Conservation (phyloP, 352 stramenopile genomes). For the Phytophthora palmivora region DNA sequence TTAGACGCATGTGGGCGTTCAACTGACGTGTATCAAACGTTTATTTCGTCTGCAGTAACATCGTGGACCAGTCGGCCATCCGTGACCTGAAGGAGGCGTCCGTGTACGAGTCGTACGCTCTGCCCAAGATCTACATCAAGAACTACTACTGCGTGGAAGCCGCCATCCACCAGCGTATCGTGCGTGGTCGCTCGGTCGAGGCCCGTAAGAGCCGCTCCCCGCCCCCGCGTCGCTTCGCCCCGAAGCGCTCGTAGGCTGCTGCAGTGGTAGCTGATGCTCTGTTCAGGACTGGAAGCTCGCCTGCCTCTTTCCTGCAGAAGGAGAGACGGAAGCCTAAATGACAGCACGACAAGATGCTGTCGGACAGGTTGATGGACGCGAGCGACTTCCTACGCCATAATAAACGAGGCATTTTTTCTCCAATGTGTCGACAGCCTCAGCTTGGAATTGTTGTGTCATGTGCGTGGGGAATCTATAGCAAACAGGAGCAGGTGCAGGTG, state of each 20-base stretch:
- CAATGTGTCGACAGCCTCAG: constrained; percentile 38
- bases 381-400: constrained; percentile 38
- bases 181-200: constrained; percentile 95
- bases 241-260: constrained; percentile 70
- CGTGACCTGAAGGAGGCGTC: constrained; percentile 98
- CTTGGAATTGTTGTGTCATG: constrained; percentile 16
- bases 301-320: neutral
- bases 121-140: constrained; percentile 99
- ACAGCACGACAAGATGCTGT: constrained; percentile 9
- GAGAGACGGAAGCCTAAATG: constrained; percentile 3
- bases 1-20: too few relatives aligned
- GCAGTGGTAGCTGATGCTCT: constrained; percentile 35
- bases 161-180: constrained; percentile 99
- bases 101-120: constrained; percentile 98
- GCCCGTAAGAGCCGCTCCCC: constrained; percentile 94
- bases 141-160: constrained; percentile 99
- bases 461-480: neutral
- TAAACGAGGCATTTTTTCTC: constrained; percentile 60
- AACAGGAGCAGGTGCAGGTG: constrained; percentile 7
- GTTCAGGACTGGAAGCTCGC: constrained; percentile 23
- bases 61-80: constrained; percentile 98
- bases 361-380: constrained; percentile 3
- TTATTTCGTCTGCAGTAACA: constrained; percentile 87
- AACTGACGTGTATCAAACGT: constrained; percentile 2
- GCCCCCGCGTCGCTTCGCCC: constrained; percentile 84